phyloP scores from a whole-genome alignment of 495 filamentous ascomycete genomes.

The Clavariopsis aquatica region DNA sequence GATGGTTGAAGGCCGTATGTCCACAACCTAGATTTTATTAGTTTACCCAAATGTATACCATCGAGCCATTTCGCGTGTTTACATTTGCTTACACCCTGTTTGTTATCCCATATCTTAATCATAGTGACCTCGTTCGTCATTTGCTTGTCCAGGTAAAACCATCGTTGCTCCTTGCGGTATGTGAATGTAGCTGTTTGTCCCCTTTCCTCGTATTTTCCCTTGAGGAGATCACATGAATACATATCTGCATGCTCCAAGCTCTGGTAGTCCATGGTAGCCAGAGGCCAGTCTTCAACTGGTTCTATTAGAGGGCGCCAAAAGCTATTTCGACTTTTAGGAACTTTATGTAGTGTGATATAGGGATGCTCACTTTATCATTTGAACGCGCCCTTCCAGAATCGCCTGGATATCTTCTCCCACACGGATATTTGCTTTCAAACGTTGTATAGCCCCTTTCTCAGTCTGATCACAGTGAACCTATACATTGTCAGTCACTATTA shows the following conservation, averaged over 20 bases:
- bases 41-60: neutral
- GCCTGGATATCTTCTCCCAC: neutral
- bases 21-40: neutral
- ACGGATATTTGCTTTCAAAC: neutral
- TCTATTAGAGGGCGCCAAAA: conserved; percentile 19
- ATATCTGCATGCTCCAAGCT: neutral
- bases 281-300: conserved; percentile 18
- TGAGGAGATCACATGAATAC: conserved; percentile 7
- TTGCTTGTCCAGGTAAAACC: conserved; percentile 19
- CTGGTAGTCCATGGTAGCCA: conserved; percentile 24
- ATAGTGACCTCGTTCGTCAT: conserved; percentile 11
- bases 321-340: neutral
- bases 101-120: conserved; percentile 28
- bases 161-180: conserved; percentile 5
- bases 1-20: neutral
- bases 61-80: neutral
- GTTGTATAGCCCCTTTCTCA: neutral
- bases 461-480: conserved; percentile 23
- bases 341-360: neutral
- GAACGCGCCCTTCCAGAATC: conserved; percentile 6
- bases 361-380: conserved; percentile 16
- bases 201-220: neutral
- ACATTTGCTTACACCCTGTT: conserved; percentile 7
- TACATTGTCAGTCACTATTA: neutral
- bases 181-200: conserved; percentile 17